Evolutionary conservation across 176 grass and related monocot species (phyloP).

Genomic region (Bonia amplexicaulis): DNA sequence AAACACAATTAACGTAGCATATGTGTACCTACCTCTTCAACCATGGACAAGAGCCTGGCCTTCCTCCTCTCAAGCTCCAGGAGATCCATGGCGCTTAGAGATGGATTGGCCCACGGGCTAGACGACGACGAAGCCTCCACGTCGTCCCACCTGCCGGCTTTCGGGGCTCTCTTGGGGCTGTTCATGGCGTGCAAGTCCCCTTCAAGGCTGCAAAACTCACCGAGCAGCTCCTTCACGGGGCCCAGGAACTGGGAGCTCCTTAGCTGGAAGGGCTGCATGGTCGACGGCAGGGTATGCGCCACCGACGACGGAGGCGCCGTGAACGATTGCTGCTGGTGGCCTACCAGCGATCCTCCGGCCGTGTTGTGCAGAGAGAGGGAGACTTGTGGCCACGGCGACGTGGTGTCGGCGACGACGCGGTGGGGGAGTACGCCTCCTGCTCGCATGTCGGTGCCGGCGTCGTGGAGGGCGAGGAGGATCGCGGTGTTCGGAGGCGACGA

Average conservation of each 20-base stretch:
- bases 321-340: not conserved
- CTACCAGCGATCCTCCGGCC: not conserved
- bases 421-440: not conserved
- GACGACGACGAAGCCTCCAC: constrained; percentile 16
- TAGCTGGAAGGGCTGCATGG: constrained; percentile 36
- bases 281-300: not conserved
- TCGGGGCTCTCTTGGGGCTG: not conserved
- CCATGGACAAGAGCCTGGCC: constrained; percentile 48
- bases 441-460: not conserved
- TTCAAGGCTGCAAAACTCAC: constrained; percentile 49
- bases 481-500: not conserved
- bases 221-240: constrained; percentile 39
- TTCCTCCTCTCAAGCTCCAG: constrained; percentile 60
- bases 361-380: constrained; percentile 9
- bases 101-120: constrained; percentile 10
- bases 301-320: not conserved
- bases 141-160: constrained; percentile 33
- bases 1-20: not conserved
- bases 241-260: constrained; percentile 44
- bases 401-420: not conserved
- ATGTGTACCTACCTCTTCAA: constrained; percentile 57
- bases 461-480: not conserved
- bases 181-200: constrained; percentile 19
- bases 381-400: not conserved
- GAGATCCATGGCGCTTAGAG: constrained; percentile 48